Base-by-base conservation (phyloP, 345 rosid species). In the Eucalyptus grandis region DNA sequence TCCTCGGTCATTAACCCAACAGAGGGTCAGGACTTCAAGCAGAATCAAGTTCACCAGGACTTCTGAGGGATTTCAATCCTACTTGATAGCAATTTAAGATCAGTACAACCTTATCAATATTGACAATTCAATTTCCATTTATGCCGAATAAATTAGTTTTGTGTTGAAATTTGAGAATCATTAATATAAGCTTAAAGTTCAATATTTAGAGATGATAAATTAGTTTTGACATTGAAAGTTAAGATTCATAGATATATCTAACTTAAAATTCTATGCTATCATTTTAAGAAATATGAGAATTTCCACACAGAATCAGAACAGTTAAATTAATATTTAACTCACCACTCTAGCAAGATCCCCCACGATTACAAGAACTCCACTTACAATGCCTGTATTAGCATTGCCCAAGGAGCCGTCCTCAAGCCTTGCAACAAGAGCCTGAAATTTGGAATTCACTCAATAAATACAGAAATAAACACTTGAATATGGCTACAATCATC, bases 301-400 rank as follows among this genome's bases (percentile, higher is more conserved):
- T 60, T 30, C 69, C 31, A 60, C 14, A 60, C n/a, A n/a, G 40
- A 37, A 30, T 60, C 69, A 27, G 69, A 60, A 60, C 31, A 60
- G 14, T 60, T 60, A 60, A 54, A 60, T 27, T 60, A 60, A 60
- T 60, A 60, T 12, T 60, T 54, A 37, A 95, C 98, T 90, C 92
- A 98, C 99, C 98, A 97, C 99, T 94, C 98, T 96, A 88, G 98
- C 99, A 95, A 98, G 99, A 94, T 98, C 99, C 89, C 99, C 99
- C 91, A 98, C 97, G 86, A 99, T 98, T 89, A 95, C 94, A 89
- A 97, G 99, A 92, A 98, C 99, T 93, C 99, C 99, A 91, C 95
- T 96, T 51, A 97, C 92, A 88, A 97, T 95, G 72, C 98, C 97
- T 92, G 93, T 95, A 91, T 98, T 97, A 82, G 98, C 97, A 93